A percentile compares a stretch with the other conserved stretches of the same genome.
Conservation (phyloP, 2,329 filamentous ascomycete genomes). For the Penicillium sp. region DNA sequence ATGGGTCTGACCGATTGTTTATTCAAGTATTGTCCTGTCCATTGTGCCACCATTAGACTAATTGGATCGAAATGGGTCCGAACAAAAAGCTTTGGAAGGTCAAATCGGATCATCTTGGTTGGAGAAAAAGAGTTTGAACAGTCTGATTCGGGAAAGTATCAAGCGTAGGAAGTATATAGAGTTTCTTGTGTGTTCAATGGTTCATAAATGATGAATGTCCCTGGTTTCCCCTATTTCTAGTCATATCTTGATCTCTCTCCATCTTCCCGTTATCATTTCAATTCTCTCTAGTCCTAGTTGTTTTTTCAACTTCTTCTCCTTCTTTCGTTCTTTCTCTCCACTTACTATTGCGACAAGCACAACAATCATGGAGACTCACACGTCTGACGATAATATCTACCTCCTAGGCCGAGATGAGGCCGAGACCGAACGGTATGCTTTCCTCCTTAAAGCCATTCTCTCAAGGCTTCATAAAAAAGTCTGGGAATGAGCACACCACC, state of each 20-base stretch:
- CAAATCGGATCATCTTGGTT: no score
- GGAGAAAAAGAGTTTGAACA: not conserved
- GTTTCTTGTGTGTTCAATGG: not conserved
- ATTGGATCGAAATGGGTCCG: slow-evolving; percentile 2
- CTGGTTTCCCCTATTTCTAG: not conserved
- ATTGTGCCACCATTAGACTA: slow-evolving; percentile 1
- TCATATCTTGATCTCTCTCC: no score
- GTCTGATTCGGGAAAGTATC: not conserved
- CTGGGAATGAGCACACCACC: not conserved
- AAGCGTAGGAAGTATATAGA: not conserved
- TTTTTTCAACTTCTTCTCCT: not conserved
- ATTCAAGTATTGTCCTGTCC: no score
- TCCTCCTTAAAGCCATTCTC: not conserved
- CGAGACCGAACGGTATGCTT: slow-evolving; percentile 33
- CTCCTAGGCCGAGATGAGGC: slow-evolving; percentile 28
- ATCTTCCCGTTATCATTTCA: not conserved
- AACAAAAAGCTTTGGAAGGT: not conserved
- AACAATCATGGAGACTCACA: slow-evolving; percentile 2
- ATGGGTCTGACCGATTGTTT: not conserved
- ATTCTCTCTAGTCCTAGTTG: not conserved
- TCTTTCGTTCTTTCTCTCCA: not conserved
- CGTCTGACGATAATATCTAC: slow-evolving; percentile 23
- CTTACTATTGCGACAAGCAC: not conserved
- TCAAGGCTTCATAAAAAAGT: not conserved
- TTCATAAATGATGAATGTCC: no score